A percentile compares a stretch with the other conserved stretches of the same genome.
phyloP scores from a whole-genome alignment of 2,329 filamentous ascomycete species.

The Fusarium succisae region DNA sequence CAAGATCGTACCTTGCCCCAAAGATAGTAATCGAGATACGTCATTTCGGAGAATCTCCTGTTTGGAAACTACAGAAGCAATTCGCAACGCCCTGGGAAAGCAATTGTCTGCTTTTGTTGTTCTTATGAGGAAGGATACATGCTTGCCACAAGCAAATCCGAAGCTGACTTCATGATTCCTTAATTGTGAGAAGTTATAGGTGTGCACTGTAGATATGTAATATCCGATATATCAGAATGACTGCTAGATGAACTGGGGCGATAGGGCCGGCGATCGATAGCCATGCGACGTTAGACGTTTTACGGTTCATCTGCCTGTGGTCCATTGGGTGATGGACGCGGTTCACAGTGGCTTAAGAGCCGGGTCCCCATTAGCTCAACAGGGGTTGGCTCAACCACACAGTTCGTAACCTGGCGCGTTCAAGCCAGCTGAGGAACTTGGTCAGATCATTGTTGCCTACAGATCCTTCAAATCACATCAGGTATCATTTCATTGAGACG shows the following conservation, averaged over 20 bases:
- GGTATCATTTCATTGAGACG: conserved; percentile 13
- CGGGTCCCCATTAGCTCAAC: conserved; percentile 6
- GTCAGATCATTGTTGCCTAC: conserved; percentile 15
- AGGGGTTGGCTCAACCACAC: conserved; percentile 11
- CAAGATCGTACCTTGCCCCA: conserved; percentile 4
- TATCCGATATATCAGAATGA: conserved; percentile 16
- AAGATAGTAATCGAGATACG: neutral
- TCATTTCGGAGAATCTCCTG: conserved; percentile 10
- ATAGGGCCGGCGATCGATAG: conserved; percentile 7
- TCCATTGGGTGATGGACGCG: conserved; percentile 18
- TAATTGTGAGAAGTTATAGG: neutral
- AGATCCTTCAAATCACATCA: neutral
- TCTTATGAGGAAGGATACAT: neutral
- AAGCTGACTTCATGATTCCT: neutral
- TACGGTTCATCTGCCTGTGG: conserved; percentile 1
- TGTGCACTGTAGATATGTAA: neutral
- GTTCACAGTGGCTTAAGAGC: conserved; percentile 12
- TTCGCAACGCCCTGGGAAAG: conserved; percentile 8
- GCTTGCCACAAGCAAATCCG: neutral
- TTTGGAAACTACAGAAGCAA: conserved; percentile 11
- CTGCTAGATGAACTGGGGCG: neutral
- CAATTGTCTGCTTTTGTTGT: conserved; percentile 11
- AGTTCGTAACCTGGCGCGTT: neutral
- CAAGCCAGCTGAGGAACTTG: conserved; percentile 3
- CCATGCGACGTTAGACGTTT: conserved; percentile 5